Evolutionary conservation across 441 rosid genomes (phyloP).

Genomic region (Erysimum pusillum): DNA sequence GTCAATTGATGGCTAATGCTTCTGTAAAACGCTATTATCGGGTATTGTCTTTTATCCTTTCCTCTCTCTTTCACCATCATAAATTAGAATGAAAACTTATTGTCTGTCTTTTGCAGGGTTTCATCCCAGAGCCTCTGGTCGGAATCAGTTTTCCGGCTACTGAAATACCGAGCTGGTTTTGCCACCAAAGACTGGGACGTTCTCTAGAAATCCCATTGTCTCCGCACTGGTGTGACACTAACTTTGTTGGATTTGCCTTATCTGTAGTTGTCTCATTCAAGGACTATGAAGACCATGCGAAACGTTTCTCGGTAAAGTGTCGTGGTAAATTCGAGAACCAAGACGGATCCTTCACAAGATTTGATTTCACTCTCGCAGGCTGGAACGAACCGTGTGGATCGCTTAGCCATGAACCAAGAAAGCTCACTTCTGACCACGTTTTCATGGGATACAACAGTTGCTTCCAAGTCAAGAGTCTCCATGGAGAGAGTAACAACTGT

Average conservation of each 20-base stretch:
- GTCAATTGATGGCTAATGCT: conserved; percentile 48
- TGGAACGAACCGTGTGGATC: conserved; percentile 43
- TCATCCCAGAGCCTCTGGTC: conserved; percentile 44
- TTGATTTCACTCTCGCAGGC: conserved; percentile 39
- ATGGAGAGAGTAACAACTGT: conserved; percentile 32
- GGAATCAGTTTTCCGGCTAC: conserved; percentile 27
- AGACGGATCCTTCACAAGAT: conserved; percentile 34
- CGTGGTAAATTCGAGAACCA: conserved; percentile 34
- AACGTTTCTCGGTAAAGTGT: conserved; percentile 34
- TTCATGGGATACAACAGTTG: conserved; percentile 46
- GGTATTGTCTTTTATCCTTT: conserved; percentile 10
- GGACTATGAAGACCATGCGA: conserved; percentile 11
- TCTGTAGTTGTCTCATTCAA: conserved; percentile 44
- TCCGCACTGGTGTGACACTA: conserved; percentile 47
- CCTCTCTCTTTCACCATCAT: background rate
- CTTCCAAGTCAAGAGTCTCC: conserved; percentile 36
- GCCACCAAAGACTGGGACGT: conserved; percentile 40
- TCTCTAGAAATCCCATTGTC: conserved; percentile 43
- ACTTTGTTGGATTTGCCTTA: conserved; percentile 42
- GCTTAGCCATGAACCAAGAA: conserved; percentile 40
- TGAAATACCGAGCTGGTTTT: conserved; percentile 46
- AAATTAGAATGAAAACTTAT: background rate
- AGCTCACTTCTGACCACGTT: conserved; percentile 39
- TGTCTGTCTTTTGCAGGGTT: conserved; percentile 28
- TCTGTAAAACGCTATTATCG: conserved; percentile 40